Base-by-base conservation (phyloP, 2,329 filamentous ascomycete species). In the Arthrinium phaeospermum region DNA sequence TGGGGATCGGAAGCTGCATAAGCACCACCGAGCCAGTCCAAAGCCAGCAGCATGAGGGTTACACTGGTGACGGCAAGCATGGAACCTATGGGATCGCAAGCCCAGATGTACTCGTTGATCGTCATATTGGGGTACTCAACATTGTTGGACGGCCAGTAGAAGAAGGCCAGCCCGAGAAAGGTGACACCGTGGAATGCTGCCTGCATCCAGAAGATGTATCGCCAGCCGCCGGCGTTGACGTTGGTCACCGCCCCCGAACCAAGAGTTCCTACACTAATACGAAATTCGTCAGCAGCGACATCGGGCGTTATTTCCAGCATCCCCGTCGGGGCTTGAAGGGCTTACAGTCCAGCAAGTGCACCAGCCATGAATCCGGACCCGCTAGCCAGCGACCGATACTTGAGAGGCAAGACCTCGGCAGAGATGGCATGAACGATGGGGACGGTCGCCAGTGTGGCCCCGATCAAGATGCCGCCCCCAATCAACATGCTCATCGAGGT, bases 201-300 rank as follows among this genome's bases (percentile, higher is more conserved):
- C 78, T 90, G 88, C 19, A 90, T 88, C 88, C 88, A 90, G 76
- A 89, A 90, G 74, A 90, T 89, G 75, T 85, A 84, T 1, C 88
- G 82, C 88, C 88, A 90, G 27, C 88, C 88, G 0, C 78, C 80
- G 0, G 82, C 74, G 70, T 81, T 81, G 16, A 83, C 77, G 72
- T 88, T 86, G 0, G 88, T 88, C 2, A 89, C 84, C 10, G 83
- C 87, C 2, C 88, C 88, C 8, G 87, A 86, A 37, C 85, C 84
- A 5, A 90, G 81, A 16, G 81, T 79, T 16, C 86, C 88, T 22
- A 88, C 79, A 0, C 86, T 87, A 6, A n/a, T 6, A 3, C 6
- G 6, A 8, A 45, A 13, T 14, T 14, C 14, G 44, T 45, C 12
- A 45, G 44, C 44, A 45, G 12, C 13, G 12, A 45, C 12, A 6